phyloP scores from a whole-genome alignment of 441 rosid species.

The Biscutella laevigata region DNA sequence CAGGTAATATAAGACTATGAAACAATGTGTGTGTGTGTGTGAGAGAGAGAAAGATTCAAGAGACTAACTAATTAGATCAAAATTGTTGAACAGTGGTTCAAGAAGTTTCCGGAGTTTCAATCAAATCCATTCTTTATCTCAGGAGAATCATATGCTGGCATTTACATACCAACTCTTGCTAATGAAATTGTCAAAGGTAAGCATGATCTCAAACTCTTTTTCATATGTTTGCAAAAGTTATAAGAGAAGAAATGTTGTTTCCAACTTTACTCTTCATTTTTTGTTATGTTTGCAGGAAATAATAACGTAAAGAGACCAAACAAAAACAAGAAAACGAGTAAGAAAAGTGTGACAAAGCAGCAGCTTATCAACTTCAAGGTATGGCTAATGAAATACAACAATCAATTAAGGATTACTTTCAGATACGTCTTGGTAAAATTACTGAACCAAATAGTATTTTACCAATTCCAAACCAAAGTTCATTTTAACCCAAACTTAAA shows the following conservation, averaged over 20 bases:
- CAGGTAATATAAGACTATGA: constrained; percentile 32
- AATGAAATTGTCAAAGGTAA: constrained; percentile 59
- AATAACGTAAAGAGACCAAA: neutral
- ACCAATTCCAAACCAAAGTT: too few relatives aligned
- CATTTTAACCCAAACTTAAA: too few relatives aligned
- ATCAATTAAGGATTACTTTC: too few relatives aligned
- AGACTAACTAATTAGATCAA: neutral
- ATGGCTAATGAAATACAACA: neutral
- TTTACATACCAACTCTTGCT: constrained; percentile 82
- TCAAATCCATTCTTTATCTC: constrained; percentile 68
- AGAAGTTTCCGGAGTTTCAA: constrained; percentile 66
- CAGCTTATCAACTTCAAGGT: constrained; percentile 68
- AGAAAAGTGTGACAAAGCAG: constrained; percentile 40
- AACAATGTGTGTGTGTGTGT: neutral
- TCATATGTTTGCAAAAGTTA: neutral
- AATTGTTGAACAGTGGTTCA: constrained; percentile 61
- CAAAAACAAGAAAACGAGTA: neutral
- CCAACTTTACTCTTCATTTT: neutral
- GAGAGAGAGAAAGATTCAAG: too few relatives aligned
- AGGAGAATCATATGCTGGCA: constrained; percentile 89
- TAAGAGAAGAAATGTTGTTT: neutral
- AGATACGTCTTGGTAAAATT: too few relatives aligned
- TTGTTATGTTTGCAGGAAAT: constrained; percentile 9
- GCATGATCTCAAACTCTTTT: neutral
- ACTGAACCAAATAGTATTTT: too few relatives aligned